These are phyloP conservation scores for Scenedesmus sp. DNA, from an alignment of 163 green algal genomes.

Conservation along the genomic window DNA sequence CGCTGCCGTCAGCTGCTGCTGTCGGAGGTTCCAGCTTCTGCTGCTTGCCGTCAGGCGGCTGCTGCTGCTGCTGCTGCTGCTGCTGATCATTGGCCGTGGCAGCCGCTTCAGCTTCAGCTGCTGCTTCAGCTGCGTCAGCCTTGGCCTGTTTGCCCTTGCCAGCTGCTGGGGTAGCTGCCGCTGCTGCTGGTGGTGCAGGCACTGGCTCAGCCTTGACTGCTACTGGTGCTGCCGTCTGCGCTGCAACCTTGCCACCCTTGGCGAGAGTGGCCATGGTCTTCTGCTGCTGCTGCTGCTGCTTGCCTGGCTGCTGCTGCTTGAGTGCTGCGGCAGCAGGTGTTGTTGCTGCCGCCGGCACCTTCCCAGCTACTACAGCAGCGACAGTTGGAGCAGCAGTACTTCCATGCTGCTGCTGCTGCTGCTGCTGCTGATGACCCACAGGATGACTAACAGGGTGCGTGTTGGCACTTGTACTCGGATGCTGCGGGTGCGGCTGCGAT, in stretches of 20 bases:
- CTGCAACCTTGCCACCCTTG: not conserved
- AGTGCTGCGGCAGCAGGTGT: not conserved
- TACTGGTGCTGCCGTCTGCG: not conserved
- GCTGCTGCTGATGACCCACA: not conserved
- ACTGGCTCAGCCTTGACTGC: not conserved
- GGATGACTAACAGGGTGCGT: constrained; percentile 35
- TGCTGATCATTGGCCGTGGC: not conserved
- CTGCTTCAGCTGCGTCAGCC: not conserved
- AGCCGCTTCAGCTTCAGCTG: constrained; percentile 3
- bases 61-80: constrained; percentile 12
- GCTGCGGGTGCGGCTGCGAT: not conserved
- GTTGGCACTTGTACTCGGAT: constrained; percentile 34
- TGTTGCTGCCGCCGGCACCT: not conserved
- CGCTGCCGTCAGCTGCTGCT: not conserved
- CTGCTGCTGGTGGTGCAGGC: not conserved
- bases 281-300: not conserved
- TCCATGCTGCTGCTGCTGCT: not conserved
- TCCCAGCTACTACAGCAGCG: not conserved
- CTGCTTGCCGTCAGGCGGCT: not conserved
- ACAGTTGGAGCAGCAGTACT: not conserved
- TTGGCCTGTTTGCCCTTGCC: constrained; percentile 16
- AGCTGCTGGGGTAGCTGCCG: not conserved
- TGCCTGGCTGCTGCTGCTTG: not conserved
- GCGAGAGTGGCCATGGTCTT: constrained; percentile 17
- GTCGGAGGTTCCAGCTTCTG: not conserved